Evolutionary conservation across 148 eudicot genomes (phyloP), one percentile per base, ranked within the genome.

Genomic region (Silene latifolia): DNA sequence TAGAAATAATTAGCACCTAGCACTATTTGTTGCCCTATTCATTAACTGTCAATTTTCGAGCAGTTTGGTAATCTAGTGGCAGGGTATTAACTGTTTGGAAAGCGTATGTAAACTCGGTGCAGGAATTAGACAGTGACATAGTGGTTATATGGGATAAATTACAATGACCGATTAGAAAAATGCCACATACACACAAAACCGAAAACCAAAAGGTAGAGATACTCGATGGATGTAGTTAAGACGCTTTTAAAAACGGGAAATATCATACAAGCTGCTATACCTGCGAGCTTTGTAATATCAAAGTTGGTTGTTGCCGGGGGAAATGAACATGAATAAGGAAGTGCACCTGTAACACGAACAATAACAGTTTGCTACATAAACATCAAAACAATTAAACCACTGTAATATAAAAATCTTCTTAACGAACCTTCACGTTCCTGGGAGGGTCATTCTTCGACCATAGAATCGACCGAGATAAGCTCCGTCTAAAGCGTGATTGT

Each of bases 221-320:
- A 35, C 4, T 69, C 9, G 21, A 24, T 24, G 47, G 20, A 13
- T 74, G 14, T 24, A 53, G 47, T 13, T 20, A 62, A 63, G 51
- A 17, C 48, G 44, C 35, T 58, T 23, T 24, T 27, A 61, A 35
- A 32, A 61, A 67, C 42, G 2, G 21, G 65, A 72, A 66, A 47
- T 67, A 3, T 51, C 57, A 8, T 17, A 7, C 56, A 51, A 5
- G 47, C 18, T 44, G 15, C 58, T 18, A 51, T 76, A 91, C 97
- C 90, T 89, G 98, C 39, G 98, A 87, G 78, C 98, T 89, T 74
- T 94, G 98, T 73, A 94, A 93, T 73, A 86, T 56, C 79, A 94
- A 53, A 74, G 75, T 67, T 69, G 97, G 97, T 75, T 87, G 86
- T 75, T 90, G 96, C 84, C 85, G 90, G 23, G 98, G 98, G 82